Base-by-base conservation (phyloP, 2,329 filamentous ascomycete species). In the Ophiosphaerella korrae region DNA sequence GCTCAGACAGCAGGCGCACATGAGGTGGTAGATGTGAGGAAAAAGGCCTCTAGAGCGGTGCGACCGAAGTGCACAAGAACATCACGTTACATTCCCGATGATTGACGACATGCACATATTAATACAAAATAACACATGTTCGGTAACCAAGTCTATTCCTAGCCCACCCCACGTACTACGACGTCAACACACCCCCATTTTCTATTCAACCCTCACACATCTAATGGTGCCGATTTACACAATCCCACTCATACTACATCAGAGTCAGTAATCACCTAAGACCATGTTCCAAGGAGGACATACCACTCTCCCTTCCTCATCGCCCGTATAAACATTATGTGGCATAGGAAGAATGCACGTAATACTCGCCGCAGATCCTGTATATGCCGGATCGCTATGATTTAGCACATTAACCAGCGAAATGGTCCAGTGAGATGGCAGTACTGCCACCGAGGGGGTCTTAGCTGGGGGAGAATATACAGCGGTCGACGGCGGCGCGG, bases 261-360 rank as follows among this genome's bases (percentile, higher is more conserved):
- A 11, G 50, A 2, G 39, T 62, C 39, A 62, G 53, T 16, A 12
- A 45, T 39, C 9, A n/a, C 26, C 50, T 31, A 32, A 40, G 32
- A 13, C 5, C 23, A 14, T 21, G 26, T 29, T 43, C 34, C 16
- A 48, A 50, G 14, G 47, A 42, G 24, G 49, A 70, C 70, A 51
- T 66, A 73, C 70, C 50, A 99, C 93, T 79, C 87, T 83, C 26
- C 94, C 94, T 57, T 92, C 88, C 58, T 97, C 94, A 76, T 97
- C 94, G 3, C 93, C 94, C 0, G 92, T 96, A 74, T 97, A 97
- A 8, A 97, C 86, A 55, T 88, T 83, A 56, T 88, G 87, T 45
- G 90, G 85, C 82, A 92, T 89, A 2, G 93, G 89, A 49, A 89
- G 81, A 45, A 99, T 89, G 68, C 89, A 95, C 33, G 89, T 96